Evolutionary conservation across 805 yeast genomes (phyloP), one percentile per base, ranked within the genome.

Genomic region (Spathaspora boniae): DNA sequence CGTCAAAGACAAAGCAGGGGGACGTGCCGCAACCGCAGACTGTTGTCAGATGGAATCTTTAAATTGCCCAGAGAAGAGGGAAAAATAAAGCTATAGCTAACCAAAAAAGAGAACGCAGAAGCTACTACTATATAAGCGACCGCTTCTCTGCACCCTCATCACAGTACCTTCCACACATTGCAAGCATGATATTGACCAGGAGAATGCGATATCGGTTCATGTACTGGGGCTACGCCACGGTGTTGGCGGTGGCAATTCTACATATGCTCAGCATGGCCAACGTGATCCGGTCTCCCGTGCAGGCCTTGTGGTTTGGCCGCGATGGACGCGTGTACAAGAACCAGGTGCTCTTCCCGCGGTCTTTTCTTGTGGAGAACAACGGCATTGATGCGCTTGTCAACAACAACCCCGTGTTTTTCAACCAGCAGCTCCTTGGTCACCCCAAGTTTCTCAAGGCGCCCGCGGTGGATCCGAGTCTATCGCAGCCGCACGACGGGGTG

Each of bases 341-440:
- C 17, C 41, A 37, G 25, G 29, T 37, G 6, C 24, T 37, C 7
- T 32, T 32, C 11, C 36, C 36, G 8, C n/a, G 19, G 14, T 24
- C 26, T 12, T 34, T 37, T 22, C 18, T 30, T 3, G 12, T 26
- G 8, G 29, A 21, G 16, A 20, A 32, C 9, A 26, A 32, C 11
- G 37, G 29, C 22, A 26, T 33, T 6, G 24, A 33, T 7, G 9
- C 30, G 16, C 29, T 33, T 33, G 37, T 33, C 5, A 14, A 25
- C 16, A 26, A 17, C 5, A 26, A 33, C 16, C 33, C 30, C 9
- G 33, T 21, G 24, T 29, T 35, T 17, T 34, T 33, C 21, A 25
- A 34, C 21, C 31, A 34, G 8, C 22, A 21, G 16, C 12, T 7
- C 8, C 27, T 38, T 9, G 31, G 31, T 7, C 26, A 38, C 18